Conservation (phyloP, 2,329 filamentous ascomycete species). For the Aspergillus ruber region DNA sequence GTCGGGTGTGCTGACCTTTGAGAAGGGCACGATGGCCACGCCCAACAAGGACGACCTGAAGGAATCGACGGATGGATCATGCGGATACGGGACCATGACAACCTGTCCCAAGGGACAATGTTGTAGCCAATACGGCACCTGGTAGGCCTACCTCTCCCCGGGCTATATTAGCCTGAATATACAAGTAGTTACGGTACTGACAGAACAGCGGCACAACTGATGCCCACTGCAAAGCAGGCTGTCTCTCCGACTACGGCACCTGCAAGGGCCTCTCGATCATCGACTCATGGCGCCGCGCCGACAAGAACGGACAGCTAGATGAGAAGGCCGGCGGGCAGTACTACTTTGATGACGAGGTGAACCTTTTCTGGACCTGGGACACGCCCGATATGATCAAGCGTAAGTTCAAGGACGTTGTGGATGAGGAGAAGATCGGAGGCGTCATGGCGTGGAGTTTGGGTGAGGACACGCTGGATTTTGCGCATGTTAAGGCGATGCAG, state of each 20-base stretch:
- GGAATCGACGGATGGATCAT: slow-evolving; percentile 23
- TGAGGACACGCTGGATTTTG: slow-evolving; percentile 51
- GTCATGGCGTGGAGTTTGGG: slow-evolving; percentile 71
- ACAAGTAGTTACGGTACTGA: slow-evolving; percentile 7
- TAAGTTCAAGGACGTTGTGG: slow-evolving; percentile 59
- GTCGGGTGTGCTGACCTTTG: slow-evolving; percentile 47
- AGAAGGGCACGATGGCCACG: slow-evolving; percentile 23
- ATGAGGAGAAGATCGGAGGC: slow-evolving; percentile 54
- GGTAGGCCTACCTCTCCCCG: slow-evolving; percentile 17
- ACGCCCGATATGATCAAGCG: slow-evolving; percentile 52
- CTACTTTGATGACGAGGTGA: slow-evolving; percentile 56
- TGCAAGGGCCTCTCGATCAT: slow-evolving; percentile 46
- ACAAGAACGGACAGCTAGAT: slow-evolving; percentile 51
- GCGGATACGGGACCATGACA: slow-evolving; percentile 21
- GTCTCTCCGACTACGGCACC: slow-evolving; percentile 34
- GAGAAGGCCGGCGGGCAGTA: slow-evolving; percentile 56
- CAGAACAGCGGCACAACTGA: slow-evolving; percentile 24
- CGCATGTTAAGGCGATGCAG: slow-evolving; percentile 41
- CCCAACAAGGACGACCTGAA: slow-evolving; percentile 19
- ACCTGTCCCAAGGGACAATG: slow-evolving; percentile 28
- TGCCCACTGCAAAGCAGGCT: slow-evolving; percentile 27
- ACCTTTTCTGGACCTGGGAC: slow-evolving; percentile 70
- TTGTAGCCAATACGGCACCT: slow-evolving; percentile 32
- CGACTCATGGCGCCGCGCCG: slow-evolving; percentile 54
- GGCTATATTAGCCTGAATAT: neutral